These are phyloP conservation scores for Xylaria scruposa DNA, from an alignment of 495 filamentous ascomycete genomes.

Conservation along the genomic window DNA sequence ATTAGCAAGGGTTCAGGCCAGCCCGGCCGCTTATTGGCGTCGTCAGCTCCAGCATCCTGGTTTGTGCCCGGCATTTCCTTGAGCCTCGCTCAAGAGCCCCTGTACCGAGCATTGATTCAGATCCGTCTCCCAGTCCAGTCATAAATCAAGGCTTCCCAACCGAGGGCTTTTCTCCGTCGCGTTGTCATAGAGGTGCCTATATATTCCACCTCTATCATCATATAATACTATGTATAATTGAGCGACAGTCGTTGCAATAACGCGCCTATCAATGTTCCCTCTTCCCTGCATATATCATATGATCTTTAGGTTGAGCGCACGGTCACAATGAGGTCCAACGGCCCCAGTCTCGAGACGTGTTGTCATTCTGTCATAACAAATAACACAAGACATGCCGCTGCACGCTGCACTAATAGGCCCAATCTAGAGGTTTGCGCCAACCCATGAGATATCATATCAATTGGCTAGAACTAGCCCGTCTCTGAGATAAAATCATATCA, in stretches of 20 bases:
- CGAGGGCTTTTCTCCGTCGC: not conserved
- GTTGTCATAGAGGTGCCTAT: not conserved
- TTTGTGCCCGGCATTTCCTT: slow-evolving; percentile 2
- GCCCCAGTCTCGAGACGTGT: not conserved
- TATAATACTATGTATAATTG: not conserved
- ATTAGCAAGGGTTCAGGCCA: slow-evolving; percentile 31
- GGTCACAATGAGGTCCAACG: not conserved
- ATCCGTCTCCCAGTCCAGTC: not conserved
- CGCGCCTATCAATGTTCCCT: not conserved
- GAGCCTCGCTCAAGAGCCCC: slow-evolving; percentile 1
- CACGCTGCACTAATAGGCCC: not conserved
- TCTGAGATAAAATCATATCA: not conserved
- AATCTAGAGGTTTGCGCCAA: not conserved
- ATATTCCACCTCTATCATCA: not conserved
- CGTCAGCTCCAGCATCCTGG: slow-evolving; percentile 34
- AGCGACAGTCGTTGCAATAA: not conserved
- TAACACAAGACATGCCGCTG: not conserved
- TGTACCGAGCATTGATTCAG: not conserved
- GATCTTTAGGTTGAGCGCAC: slow-evolving; percentile 1
- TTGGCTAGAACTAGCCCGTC: not conserved
- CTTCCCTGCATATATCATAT: not conserved
- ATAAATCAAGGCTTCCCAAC: not conserved
- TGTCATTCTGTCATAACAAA: not conserved
- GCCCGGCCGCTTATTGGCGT: slow-evolving; percentile 30
- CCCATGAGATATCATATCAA: not conserved